A percentile compares a stretch with the other conserved stretches of the same genome.
Evolutionary conservation across 2,329 filamentous ascomycete species (phyloP).

Genomic region (Phyllosticta citrichinensis): DNA sequence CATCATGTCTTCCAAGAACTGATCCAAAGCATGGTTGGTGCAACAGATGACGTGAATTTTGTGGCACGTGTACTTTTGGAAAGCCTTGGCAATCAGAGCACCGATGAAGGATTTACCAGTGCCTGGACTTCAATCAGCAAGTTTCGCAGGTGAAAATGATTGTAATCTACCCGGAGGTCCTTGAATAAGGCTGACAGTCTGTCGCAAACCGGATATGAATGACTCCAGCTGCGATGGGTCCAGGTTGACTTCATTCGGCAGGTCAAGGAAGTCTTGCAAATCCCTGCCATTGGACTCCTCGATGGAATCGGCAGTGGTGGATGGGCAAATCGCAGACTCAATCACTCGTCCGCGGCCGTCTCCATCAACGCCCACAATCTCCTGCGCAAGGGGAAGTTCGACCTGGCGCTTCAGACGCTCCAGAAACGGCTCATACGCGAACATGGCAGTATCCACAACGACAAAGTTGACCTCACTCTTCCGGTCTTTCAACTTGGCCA

Average conservation of each 20-base stretch:
- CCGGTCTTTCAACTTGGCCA: conserved; percentile 34
- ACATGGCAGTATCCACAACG: conserved; percentile 52
- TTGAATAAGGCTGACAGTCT: conserved; percentile 53
- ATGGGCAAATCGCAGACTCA: background rate
- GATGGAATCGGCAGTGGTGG: conserved; percentile 7
- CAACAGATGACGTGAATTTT: conserved; percentile 56
- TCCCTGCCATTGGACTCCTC: conserved; percentile 15
- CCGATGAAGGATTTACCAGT: conserved; percentile 71
- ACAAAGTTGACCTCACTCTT: conserved; percentile 1
- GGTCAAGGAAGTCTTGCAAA: conserved; percentile 23
- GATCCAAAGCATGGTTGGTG: conserved; percentile 46
- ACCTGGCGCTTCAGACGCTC: conserved; percentile 46
- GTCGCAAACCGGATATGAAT: conserved; percentile 44
- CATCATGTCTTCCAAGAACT: conserved; percentile 51
- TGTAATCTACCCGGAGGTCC: conserved; percentile 54
- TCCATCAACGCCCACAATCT: conserved; percentile 34
- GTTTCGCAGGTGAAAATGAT: conserved; percentile 1
- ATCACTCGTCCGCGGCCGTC: background rate
- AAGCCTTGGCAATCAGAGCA: conserved; percentile 47
- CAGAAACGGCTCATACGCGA: conserved; percentile 60
- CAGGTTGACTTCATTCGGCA: conserved; percentile 27
- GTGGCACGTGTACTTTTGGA: conserved; percentile 41
- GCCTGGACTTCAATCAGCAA: conserved; percentile 31
- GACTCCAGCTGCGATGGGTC: conserved; percentile 49
- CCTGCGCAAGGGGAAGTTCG: conserved; percentile 46